Conservation (phyloP, 257 asterid species). For the Salvia rosmarinus region DNA sequence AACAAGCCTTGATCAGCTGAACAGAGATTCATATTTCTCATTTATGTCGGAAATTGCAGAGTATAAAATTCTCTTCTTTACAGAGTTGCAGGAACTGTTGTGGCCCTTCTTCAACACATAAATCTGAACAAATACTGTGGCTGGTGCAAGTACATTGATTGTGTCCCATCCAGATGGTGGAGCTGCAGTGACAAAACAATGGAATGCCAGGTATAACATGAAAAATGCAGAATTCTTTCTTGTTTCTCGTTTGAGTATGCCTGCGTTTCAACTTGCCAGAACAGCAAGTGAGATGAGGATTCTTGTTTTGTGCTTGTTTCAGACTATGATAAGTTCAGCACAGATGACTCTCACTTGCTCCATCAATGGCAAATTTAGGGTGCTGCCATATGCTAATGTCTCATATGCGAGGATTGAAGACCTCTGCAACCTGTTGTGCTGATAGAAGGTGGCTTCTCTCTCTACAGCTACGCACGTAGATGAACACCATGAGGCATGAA, state of each 20-base stretch:
- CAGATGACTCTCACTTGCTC: conserved; percentile 73
- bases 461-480: neutral
- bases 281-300: conserved; percentile 13
- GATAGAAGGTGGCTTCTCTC: conserved; percentile 32
- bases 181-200: conserved; percentile 64
- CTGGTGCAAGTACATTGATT: conserved; percentile 75
- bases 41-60: too few relatives aligned
- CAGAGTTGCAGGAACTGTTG: conserved; percentile 62
- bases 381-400: conserved; percentile 56
- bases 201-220: conserved; percentile 62
- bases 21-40: too few relatives aligned
- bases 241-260: neutral
- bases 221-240: neutral
- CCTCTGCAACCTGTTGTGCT: conserved; percentile 75
- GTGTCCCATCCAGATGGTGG: conserved; percentile 83
- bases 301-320: conserved; percentile 37
- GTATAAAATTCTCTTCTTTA: conserved; percentile 11
- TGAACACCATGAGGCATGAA: too few relatives aligned
- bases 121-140: conserved; percentile 64
- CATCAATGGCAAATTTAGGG: conserved; percentile 67
- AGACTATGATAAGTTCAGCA: conserved; percentile 59
- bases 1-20: too few relatives aligned
- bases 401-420: conserved; percentile 69
- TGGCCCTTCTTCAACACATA: conserved; percentile 53
- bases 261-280: neutral